Conservation (phyloP, 345 rosid genomes). For the Moricandia moricandioides region DNA sequence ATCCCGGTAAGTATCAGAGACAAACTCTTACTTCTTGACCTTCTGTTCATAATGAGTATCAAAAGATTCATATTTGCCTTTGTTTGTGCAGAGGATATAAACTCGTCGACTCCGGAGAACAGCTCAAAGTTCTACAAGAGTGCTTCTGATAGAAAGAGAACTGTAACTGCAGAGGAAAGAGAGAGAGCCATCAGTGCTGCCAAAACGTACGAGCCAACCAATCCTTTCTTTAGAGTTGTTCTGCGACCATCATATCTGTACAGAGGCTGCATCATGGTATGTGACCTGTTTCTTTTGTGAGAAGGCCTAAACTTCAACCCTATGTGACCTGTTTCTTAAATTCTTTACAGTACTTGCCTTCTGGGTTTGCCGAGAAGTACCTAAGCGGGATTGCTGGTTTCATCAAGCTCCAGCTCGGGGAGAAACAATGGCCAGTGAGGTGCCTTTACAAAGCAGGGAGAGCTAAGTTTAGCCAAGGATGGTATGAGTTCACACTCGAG, state of each 20-base stretch:
- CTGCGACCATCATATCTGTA: conserved; percentile 78
- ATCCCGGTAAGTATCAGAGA: conserved; percentile 52
- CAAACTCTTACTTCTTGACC: not conserved
- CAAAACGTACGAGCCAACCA: conserved; percentile 62
- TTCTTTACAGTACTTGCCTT: conserved; percentile 62
- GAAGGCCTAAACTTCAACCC: not conserved
- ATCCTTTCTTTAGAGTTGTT: conserved; percentile 81
- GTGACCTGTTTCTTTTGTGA: not conserved
- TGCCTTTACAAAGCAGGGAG: conserved; percentile 80
- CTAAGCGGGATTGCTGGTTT: conserved; percentile 76
- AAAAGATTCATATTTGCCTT: not conserved
- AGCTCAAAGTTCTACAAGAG: conserved; percentile 61
- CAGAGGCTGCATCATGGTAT: conserved; percentile 74
- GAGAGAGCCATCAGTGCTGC: conserved; percentile 66
- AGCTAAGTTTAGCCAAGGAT: conserved; percentile 84
- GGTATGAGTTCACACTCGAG: conserved; percentile 84
- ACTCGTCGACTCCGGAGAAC: conserved; percentile 43
- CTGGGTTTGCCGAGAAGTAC: conserved; percentile 78
- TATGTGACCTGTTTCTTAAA: not conserved
- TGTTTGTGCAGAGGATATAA: conserved; percentile 41
- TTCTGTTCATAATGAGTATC: not conserved
- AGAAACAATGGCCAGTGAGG: conserved; percentile 83
- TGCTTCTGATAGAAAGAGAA: conserved; percentile 73
- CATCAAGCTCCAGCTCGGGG: conserved; percentile 70
- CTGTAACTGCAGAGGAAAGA: conserved; percentile 74